phyloP scores from a whole-genome alignment of 805 yeast species.

The Kregervanrija fluxuum region DNA sequence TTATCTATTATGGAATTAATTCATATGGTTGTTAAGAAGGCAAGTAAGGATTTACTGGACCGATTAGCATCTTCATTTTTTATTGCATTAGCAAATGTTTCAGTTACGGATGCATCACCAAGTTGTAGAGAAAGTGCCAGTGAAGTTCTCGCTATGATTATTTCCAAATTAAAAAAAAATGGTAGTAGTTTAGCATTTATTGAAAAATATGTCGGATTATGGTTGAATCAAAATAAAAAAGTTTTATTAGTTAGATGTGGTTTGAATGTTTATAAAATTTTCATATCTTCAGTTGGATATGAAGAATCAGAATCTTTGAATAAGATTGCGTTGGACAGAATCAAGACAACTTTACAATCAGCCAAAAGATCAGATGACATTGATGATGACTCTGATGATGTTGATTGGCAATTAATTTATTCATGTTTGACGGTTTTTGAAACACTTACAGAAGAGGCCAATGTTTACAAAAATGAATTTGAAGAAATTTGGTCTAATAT shows the following conservation, averaged over 20 bases:
- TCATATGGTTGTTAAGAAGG: conserved; percentile 59
- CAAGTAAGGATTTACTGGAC: conserved; percentile 49
- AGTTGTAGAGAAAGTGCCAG: conserved; percentile 83
- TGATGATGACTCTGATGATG: conserved; percentile 20
- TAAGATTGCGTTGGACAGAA: conserved; percentile 22
- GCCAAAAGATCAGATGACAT: conserved; percentile 31
- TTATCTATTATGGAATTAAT: conserved; percentile 86
- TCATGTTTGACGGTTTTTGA: conserved; percentile 45
- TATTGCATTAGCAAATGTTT: conserved; percentile 69
- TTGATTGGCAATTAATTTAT: conserved; percentile 73
- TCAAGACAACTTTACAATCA: conserved; percentile 13
- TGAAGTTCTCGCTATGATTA: conserved; percentile 46
- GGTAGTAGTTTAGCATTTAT: conserved; percentile 24
- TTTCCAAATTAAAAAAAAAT: conserved; percentile 37
- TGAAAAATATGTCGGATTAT: conserved; percentile 41
- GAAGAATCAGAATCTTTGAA: conserved; percentile 24
- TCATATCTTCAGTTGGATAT: conserved; percentile 39
- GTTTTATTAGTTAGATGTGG: conserved; percentile 61
- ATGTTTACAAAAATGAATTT: conserved; percentile 35
- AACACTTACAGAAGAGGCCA: conserved; percentile 9
- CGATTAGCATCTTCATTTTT: conserved; percentile 71
- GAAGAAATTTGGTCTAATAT: conserved; percentile 46
- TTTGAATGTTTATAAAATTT: conserved; percentile 62
- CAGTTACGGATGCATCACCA: conserved; percentile 69
- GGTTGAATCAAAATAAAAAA: conserved; percentile 56